Percentiles rank a stretch among this genome's conserved stretches.
Conservation (phyloP, 306 rosid genomes). For the Canavalia gladiata region DNA sequence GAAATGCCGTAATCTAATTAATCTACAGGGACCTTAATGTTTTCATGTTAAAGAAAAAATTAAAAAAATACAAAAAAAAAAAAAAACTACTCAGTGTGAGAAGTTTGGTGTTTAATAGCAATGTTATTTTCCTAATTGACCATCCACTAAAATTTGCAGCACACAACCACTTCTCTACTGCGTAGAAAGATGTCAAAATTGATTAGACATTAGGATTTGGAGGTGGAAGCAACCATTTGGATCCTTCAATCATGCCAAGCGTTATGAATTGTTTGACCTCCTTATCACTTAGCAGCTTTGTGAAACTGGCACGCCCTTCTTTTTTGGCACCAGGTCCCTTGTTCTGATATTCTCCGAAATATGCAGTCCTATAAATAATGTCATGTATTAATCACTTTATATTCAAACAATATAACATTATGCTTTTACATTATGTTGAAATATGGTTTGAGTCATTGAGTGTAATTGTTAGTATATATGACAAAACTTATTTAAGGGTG, state of each 20-base stretch:
- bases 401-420: no score
- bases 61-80: no score
- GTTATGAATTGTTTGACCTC: slow-evolving; percentile 51
- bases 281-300: slow-evolving; percentile 39
- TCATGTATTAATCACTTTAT: not conserved
- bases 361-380: slow-evolving; percentile 37
- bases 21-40: no score
- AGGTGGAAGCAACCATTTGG: slow-evolving; percentile 68
- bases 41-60: no score
- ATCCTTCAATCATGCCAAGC: slow-evolving; percentile 53
- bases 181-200: not conserved
- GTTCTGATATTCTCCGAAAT: slow-evolving; percentile 58
- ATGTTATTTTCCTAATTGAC: no score
- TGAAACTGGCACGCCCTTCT: not conserved
- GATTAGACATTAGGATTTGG: slow-evolving; percentile 39
- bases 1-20: no score
- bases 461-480: not conserved
- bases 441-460: not conserved
- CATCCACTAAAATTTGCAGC: no score
- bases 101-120: no score
- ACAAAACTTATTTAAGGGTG: not conserved
- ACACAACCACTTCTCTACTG: no score
- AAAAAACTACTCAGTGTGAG: no score
- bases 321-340: slow-evolving; percentile 46
- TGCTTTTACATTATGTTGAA: not conserved